Evolutionary conservation across 345 rosid species (phyloP).

Genomic region (Excoecaria agallocha): DNA sequence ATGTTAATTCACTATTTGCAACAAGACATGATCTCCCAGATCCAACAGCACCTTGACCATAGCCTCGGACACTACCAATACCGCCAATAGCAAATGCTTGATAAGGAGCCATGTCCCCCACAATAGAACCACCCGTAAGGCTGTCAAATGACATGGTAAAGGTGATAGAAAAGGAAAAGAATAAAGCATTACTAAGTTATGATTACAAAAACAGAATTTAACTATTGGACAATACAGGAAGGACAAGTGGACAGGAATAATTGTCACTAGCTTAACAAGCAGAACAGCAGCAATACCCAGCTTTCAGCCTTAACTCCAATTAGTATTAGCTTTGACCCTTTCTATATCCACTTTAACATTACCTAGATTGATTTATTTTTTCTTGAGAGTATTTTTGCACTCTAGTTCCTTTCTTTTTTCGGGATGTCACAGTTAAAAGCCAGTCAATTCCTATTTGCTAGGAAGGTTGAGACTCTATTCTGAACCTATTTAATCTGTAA

Average conservation of each 20-base stretch:
- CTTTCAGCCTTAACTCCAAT: not conserved
- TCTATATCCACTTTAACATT: not conserved
- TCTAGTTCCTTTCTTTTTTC: not conserved
- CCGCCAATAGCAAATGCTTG: slow-evolving; percentile 98
- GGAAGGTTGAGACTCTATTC: not conserved
- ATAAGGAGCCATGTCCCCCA: slow-evolving; percentile 99
- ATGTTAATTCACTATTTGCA: slow-evolving; percentile 71
- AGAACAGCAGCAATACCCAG: not conserved
- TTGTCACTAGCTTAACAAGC: not conserved
- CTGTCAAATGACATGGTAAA: slow-evolving; percentile 48
- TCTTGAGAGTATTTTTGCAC: not conserved
- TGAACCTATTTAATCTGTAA: too few relatives aligned
- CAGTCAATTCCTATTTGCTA: too few relatives aligned
- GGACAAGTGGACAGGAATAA: not conserved
- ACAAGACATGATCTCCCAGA: slow-evolving; percentile 89
- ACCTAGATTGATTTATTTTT: not conserved
- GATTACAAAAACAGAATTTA: not conserved
- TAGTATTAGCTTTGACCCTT: not conserved
- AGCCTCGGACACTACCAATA: slow-evolving; percentile 79
- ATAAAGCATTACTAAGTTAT: slow-evolving; percentile 4
- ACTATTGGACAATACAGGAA: not conserved
- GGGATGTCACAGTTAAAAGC: not conserved
- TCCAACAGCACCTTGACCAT: slow-evolving; percentile 96
- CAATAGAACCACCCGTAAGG: slow-evolving; percentile 94
- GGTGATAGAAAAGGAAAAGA: slow-evolving; percentile 8